Evolutionary conservation across 441 rosid genomes (phyloP).

Genomic region (Gossypium schwendimanii): DNA sequence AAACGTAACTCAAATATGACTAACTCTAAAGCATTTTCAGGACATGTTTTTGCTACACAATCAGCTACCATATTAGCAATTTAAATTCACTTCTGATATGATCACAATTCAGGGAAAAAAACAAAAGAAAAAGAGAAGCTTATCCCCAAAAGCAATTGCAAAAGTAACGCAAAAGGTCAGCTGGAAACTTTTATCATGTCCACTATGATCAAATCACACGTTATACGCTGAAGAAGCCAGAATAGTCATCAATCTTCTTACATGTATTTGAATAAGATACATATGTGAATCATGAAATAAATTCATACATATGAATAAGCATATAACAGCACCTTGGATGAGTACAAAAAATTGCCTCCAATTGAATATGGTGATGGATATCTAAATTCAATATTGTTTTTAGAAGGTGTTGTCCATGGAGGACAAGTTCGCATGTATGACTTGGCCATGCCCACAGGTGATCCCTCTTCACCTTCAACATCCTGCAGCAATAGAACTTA

Average conservation of each 20-base stretch:
- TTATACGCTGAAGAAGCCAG: neutral
- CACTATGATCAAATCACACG: neutral
- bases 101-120: neutral
- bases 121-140: neutral
- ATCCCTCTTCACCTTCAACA: slow-evolving; percentile 46
- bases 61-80: too few relatives aligned
- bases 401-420: slow-evolving; percentile 66
- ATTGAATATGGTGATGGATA: slow-evolving; percentile 38
- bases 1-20: too few relatives aligned
- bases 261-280: neutral
- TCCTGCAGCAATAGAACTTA: slow-evolving; percentile 32
- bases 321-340: slow-evolving; percentile 46
- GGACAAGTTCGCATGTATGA: slow-evolving; percentile 70
- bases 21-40: too few relatives aligned
- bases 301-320: slow-evolving; percentile 6
- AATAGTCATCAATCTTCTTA: neutral
- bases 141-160: neutral
- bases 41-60: too few relatives aligned
- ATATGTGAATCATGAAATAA: neutral
- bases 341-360: slow-evolving; percentile 30
- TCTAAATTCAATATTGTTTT: slow-evolving; percentile 27
- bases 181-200: neutral
- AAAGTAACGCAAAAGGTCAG: neutral
- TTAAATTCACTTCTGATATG: neutral
- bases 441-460: slow-evolving; percentile 79